Conservation (phyloP, 1,284 basidiomycete species). For the Peniophora sp. region DNA sequence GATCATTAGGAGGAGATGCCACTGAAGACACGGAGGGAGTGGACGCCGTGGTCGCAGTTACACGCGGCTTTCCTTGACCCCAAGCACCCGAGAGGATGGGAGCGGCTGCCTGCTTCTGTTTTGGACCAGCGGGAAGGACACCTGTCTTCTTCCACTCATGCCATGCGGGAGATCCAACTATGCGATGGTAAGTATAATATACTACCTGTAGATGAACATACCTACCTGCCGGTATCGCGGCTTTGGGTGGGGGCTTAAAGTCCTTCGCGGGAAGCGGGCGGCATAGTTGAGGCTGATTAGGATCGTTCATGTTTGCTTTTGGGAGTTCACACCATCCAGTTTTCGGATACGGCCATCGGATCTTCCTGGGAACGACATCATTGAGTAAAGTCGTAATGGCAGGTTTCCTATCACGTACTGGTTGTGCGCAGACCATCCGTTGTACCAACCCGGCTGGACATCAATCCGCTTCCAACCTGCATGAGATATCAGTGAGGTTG, state of each 20-base stretch:
- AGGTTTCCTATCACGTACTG: too few species aligned
- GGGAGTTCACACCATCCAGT: constrained; percentile 47
- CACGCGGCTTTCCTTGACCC: too few species aligned
- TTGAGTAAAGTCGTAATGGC: too few species aligned
- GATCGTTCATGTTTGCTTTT: constrained; percentile 30
- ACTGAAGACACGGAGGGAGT: too few species aligned
- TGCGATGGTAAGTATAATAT: neutral
- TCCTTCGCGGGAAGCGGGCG: constrained; percentile 39
- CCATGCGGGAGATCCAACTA: neutral
- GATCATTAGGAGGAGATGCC: too few species aligned
- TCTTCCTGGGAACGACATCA: constrained; percentile 22
- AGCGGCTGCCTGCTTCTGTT: neutral
- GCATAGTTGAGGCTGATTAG: constrained; percentile 46
- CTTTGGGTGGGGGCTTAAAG: constrained; percentile 11
- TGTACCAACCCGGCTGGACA: constrained; percentile 49
- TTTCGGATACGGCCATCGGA: constrained; percentile 44
- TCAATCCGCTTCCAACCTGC: constrained; percentile 59
- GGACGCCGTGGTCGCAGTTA: too few species aligned
- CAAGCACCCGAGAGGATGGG: too few species aligned
- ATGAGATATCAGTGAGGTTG: neutral
- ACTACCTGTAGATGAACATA: neutral
- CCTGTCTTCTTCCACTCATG: neutral
- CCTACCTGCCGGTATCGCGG: constrained; percentile 6
- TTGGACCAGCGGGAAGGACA: neutral
- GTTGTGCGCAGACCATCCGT: constrained; percentile 33